phyloP scores from a whole-genome alignment of 73 alveolate species.

The Paramecium biaurelia region DNA sequence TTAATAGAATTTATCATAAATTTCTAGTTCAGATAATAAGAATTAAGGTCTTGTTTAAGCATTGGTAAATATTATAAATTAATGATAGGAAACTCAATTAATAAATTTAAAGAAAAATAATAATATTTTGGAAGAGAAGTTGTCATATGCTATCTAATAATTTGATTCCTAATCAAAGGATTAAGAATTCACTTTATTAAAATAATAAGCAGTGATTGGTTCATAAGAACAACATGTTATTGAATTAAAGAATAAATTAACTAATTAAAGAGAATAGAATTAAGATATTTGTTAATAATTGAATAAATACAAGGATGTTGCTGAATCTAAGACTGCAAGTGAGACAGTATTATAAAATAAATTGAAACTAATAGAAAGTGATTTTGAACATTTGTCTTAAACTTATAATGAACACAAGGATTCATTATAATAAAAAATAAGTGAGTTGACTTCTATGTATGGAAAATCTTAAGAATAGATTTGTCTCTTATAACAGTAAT shows the following conservation, averaged over 20 bases:
- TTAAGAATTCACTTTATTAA: conserved; percentile 21
- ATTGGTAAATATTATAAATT: not conserved
- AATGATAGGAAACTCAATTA: not conserved
- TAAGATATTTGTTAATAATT: not conserved
- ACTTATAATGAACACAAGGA: conserved; percentile 29
- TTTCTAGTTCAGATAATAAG: conserved; percentile 32
- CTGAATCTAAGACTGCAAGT: not conserved
- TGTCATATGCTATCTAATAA: not conserved
- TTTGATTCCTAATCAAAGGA: conserved; percentile 34
- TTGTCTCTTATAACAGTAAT: not conserved
- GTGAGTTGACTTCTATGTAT: not conserved
- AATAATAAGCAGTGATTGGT: conserved; percentile 38
- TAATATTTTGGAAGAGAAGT: conserved; percentile 1
- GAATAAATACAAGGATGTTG: not conserved
- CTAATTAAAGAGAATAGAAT: not conserved
- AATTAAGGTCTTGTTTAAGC: not conserved
- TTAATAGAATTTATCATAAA: not conserved
- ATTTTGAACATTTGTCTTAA: conserved; percentile 7
- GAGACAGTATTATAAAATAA: not conserved
- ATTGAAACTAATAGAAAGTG: conserved; percentile 6
- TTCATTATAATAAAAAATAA: not conserved
- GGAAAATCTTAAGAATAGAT: conserved; percentile 5
- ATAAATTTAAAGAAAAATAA: not conserved
- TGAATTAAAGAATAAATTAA: not conserved
- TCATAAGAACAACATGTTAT: not conserved